Percentiles rank a stretch among this genome's conserved stretches.
phyloP scores from a whole-genome alignment of 2,329 filamentous ascomycete species.

The Scedosporium minutisporum region DNA sequence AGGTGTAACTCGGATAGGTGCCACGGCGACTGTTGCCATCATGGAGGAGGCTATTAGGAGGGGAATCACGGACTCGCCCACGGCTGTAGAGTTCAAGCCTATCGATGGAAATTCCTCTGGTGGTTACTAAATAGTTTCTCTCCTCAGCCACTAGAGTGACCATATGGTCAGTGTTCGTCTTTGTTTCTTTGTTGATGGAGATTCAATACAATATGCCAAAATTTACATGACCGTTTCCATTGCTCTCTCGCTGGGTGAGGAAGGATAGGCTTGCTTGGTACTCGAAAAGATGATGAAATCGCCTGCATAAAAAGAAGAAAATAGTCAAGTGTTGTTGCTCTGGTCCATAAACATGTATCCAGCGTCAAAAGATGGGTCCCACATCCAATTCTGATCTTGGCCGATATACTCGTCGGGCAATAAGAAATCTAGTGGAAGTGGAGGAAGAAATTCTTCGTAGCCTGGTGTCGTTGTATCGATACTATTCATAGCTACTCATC shows the following conservation, averaged over 20 bases:
- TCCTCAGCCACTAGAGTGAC: too few species aligned
- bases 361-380: not conserved
- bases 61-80: slow-evolving; percentile 26
- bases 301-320: too few species aligned
- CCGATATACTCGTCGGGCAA: not conserved
- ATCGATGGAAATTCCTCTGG: not conserved
- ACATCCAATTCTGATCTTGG: slow-evolving; percentile 6
- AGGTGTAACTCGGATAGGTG: slow-evolving; percentile 46
- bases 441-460: too few species aligned
- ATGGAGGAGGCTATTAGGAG: slow-evolving; percentile 42
- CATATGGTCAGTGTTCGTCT: too few species aligned
- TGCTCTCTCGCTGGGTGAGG: too few species aligned
- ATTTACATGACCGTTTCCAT: too few species aligned
- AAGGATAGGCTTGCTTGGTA: too few species aligned
- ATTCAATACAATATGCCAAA: not conserved
- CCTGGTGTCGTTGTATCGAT: not conserved
- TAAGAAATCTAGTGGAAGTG: too few species aligned
- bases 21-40: slow-evolving; percentile 44
- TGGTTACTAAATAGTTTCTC: not conserved
- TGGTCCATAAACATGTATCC: too few species aligned
- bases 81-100: not conserved
- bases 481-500: too few species aligned
- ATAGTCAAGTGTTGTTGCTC: too few species aligned
- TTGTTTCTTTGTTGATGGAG: not conserved
- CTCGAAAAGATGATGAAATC: too few species aligned